These are phyloP conservation scores for Echinosophora koreensis DNA, from an alignment of 306 rosid genomes.

Conservation along the genomic window DNA sequence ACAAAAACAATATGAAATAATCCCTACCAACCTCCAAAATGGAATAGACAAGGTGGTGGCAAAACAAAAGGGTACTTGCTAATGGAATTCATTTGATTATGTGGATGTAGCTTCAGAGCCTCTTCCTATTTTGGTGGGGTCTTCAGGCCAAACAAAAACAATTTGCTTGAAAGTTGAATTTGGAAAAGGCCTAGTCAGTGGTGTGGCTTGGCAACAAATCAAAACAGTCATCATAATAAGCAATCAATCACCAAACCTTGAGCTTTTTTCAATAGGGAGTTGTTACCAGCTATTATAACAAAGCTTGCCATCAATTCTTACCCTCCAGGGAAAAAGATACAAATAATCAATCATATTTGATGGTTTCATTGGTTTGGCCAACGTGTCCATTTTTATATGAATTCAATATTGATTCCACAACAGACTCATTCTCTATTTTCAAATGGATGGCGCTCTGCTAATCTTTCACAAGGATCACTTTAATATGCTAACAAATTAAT, in stretches of 20 bases:
- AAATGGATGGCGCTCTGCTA: conserved; percentile 14
- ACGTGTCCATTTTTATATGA: conserved; percentile 36
- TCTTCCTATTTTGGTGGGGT: conserved; percentile 55
- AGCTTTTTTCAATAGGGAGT: conserved; percentile 43
- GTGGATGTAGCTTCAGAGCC: conserved; percentile 47
- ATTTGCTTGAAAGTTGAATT: conserved; percentile 28
- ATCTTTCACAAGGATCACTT: conserved; percentile 38
- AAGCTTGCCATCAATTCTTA: conserved; percentile 29
- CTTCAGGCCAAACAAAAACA: conserved; percentile 47
- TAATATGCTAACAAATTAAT: conserved; percentile 31
- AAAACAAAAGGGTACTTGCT: conserved; percentile 10
- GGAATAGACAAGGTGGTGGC: background rate
- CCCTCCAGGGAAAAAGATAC: conserved; percentile 34
- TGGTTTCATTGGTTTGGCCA: conserved; percentile 28
- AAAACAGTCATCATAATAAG: conserved; percentile 46
- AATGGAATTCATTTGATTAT: background rate
- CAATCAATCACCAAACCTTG: conserved; percentile 50
- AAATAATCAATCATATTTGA: conserved; percentile 13
- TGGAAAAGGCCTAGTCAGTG: conserved; percentile 28
- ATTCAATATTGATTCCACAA: conserved; percentile 30
- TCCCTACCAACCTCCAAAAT: conserved; percentile 52
- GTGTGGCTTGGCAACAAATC: conserved; percentile 48
- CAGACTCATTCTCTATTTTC: conserved; percentile 36
- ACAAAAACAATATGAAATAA: conserved; percentile 27
- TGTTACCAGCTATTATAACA: conserved; percentile 50